phyloP scores from a whole-genome alignment of 2,329 filamentous ascomycete genomes.

The Pyricularia sp. region DNA sequence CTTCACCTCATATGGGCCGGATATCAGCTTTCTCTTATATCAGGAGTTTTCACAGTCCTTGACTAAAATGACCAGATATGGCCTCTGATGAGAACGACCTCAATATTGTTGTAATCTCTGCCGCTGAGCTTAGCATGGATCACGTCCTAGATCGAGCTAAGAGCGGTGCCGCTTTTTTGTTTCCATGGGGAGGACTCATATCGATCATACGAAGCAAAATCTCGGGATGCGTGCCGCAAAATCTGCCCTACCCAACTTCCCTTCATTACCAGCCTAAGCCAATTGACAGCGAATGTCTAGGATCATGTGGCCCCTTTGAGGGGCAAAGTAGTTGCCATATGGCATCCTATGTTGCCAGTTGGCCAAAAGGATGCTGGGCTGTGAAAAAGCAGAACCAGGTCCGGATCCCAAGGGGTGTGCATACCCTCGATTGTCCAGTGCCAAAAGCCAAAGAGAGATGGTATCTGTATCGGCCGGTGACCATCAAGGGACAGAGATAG shows the following conservation, averaged over 20 bases:
- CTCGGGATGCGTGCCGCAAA: neutral
- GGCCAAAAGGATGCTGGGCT: neutral
- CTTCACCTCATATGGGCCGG: neutral
- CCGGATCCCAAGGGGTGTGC: neutral
- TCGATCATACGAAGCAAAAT: neutral
- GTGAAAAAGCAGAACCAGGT: neutral
- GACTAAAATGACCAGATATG: neutral
- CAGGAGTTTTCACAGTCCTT: neutral
- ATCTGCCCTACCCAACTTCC: neutral
- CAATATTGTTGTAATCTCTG: neutral
- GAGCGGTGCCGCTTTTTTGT: too few relatives aligned
- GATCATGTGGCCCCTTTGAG: neutral
- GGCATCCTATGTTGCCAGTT: neutral
- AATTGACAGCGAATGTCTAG: neutral
- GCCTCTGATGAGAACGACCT: neutral
- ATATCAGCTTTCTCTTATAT: neutral
- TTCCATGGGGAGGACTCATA: neutral
- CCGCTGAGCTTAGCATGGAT: too few relatives aligned
- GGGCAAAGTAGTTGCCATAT: neutral
- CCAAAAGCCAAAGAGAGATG: neutral
- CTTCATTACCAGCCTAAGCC: neutral
- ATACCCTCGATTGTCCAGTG: neutral
- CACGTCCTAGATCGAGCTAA: too few relatives aligned
- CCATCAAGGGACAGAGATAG: neutral
- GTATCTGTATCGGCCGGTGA: neutral